Percentiles rank a stretch among this genome's conserved stretches.
phyloP scores from a whole-genome alignment of 1,284 basidiomycete genomes.

The Wolfiporia cocos region DNA sequence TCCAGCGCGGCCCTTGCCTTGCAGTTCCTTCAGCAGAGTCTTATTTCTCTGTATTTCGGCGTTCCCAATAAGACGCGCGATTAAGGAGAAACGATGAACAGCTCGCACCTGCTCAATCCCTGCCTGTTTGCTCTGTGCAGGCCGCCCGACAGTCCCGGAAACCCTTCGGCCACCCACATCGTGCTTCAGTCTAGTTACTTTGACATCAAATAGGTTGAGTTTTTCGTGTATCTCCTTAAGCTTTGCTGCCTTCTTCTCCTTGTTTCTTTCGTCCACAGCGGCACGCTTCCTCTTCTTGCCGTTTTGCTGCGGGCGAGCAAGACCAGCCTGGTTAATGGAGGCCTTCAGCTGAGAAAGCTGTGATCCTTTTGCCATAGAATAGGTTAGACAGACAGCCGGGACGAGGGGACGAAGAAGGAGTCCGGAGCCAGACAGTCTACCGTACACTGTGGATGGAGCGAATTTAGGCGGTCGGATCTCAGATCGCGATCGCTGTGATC shows the following conservation, averaged over 20 bases:
- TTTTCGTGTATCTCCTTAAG: conserved; percentile 80
- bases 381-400: not conserved
- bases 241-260: conserved; percentile 73
- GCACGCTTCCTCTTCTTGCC: conserved; percentile 70
- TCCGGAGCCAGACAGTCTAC: too few species aligned
- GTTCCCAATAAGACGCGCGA: not conserved
- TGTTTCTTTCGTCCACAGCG: conserved; percentile 61
- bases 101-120: conserved; percentile 81
- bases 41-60: conserved; percentile 61
- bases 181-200: conserved; percentile 88
- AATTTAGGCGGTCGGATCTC: too few species aligned
- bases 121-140: conserved; percentile 83
- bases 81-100: conserved; percentile 4
- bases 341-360: conserved; percentile 86
- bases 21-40: conserved; percentile 84
- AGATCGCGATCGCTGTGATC: too few species aligned
- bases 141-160: conserved; percentile 79
- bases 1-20: conserved; percentile 74
- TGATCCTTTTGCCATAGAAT: conserved; percentile 68
- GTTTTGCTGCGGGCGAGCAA: conserved; percentile 50
- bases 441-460: too few species aligned
- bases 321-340: conserved; percentile 72
- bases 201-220: conserved; percentile 92
- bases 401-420: not conserved
- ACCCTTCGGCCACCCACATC: conserved; percentile 86